Conservation (phyloP, 495 filamentous ascomycete genomes). For the Penicillium dipodomyicola region DNA sequence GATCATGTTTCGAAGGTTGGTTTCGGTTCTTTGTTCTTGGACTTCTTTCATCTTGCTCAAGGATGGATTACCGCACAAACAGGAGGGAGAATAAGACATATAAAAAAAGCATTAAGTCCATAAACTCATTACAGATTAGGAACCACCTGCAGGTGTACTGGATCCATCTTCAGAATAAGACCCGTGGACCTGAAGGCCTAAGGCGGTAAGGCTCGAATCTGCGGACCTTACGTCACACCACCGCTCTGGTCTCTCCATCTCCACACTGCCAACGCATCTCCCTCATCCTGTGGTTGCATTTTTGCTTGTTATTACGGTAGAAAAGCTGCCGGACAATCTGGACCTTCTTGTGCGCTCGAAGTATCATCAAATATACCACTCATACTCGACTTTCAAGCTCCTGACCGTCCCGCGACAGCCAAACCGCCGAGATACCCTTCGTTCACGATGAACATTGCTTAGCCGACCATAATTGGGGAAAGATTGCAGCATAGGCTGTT, state of each 20-base stretch:
- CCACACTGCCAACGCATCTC: conserved; percentile 42
- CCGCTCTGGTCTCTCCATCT: conserved; percentile 30
- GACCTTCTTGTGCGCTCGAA: not conserved
- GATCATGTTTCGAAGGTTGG: not conserved
- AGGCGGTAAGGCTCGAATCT: conserved; percentile 17
- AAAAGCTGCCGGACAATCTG: not conserved
- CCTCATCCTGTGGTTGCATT: conserved; percentile 16
- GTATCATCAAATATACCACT: not conserved
- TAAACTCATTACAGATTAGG: not conserved
- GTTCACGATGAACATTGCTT: conserved; percentile 38
- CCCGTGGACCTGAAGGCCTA: not conserved
- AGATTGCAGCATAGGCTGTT: conserved; percentile 21
- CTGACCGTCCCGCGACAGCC: conserved; percentile 10
- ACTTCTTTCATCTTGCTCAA: not conserved
- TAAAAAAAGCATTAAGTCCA: not conserved
- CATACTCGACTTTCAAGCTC: conserved; percentile 9
- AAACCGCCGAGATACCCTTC: not conserved
- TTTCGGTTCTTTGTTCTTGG: not conserved
- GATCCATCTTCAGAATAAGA: not conserved
- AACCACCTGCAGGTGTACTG: not conserved
- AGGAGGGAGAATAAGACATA: not conserved
- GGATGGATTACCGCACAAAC: not conserved
- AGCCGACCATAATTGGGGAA: conserved; percentile 26
- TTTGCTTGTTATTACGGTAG: not conserved
- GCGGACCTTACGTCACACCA: conserved; percentile 42